phyloP scores from a whole-genome alignment of 108 stramenopile genomes.

The Skeletonema grethae region DNA sequence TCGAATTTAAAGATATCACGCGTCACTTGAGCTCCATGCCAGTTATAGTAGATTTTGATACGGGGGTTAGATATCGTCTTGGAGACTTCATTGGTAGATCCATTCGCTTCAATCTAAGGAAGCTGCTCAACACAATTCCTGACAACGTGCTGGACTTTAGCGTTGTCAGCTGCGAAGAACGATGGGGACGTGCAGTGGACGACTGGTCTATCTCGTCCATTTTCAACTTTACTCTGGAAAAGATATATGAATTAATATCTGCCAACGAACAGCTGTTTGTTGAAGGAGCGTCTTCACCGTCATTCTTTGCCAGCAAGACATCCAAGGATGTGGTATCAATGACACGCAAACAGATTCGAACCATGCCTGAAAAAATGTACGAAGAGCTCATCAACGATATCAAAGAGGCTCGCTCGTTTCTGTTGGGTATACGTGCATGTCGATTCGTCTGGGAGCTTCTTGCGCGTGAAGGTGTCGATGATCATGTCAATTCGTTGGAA shows the following conservation, averaged over 20 bases:
- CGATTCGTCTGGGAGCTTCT: slow-evolving; percentile 51
- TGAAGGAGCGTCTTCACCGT: slow-evolving; percentile 12
- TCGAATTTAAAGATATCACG: slow-evolving; percentile 38
- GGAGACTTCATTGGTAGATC: slow-evolving; percentile 54
- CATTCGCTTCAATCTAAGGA: slow-evolving; percentile 54
- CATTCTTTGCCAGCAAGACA: slow-evolving; percentile 41
- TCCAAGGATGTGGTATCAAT: slow-evolving; percentile 18
- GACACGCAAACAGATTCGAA: slow-evolving; percentile 12
- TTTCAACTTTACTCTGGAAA: slow-evolving; percentile 45
- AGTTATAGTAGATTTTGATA: slow-evolving; percentile 4
- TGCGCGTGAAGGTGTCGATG: slow-evolving; percentile 47
- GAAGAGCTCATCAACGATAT: slow-evolving; percentile 47
- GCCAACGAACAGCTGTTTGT: slow-evolving; percentile 12
- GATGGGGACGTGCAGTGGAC: slow-evolving; percentile 46
- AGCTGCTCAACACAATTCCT: slow-evolving; percentile 47
- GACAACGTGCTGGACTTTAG: slow-evolving; percentile 23
- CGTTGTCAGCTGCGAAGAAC: slow-evolving; percentile 28
- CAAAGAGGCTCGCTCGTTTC: slow-evolving; percentile 39
- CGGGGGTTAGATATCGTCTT: slow-evolving; percentile 44
- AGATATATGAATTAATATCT: slow-evolving; percentile 33
- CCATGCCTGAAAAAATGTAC: slow-evolving; percentile 23
- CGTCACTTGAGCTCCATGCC: slow-evolving; percentile 5
- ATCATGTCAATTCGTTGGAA: slow-evolving; percentile 40
- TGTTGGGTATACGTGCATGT: slow-evolving; percentile 47
- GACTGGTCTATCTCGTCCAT: slow-evolving; percentile 63